A percentile compares a stretch with the other conserved stretches of the same genome.
Conservation (phyloP, 129 eudicot species). For the Helianthus tuberosus region DNA sequence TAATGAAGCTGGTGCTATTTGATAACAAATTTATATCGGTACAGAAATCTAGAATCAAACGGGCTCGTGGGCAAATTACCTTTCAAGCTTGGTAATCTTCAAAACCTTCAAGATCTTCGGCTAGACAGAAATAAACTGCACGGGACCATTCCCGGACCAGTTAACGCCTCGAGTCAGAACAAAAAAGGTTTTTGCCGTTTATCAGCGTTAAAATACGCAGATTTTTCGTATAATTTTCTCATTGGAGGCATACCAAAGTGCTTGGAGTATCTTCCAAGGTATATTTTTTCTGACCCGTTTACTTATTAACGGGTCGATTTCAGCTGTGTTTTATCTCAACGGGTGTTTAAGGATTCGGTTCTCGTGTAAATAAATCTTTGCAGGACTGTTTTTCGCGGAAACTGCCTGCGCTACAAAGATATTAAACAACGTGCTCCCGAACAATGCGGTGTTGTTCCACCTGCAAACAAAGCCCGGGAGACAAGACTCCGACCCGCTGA, state of each 20-base stretch:
- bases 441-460: conserved; percentile 64
- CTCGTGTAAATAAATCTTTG: conserved; percentile 17
- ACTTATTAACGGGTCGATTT: background rate
- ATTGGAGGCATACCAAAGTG: conserved; percentile 82
- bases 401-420: conserved; percentile 70
- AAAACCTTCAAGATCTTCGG: conserved; percentile 78
- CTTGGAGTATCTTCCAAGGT: conserved; percentile 81
- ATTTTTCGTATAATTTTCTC: conserved; percentile 77
- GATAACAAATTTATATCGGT: conserved; percentile 7
- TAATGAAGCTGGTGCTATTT: conserved; percentile 11
- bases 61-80: conserved; percentile 80
- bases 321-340: background rate
- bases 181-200: conserved; percentile 72
- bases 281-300: conserved; percentile 4
- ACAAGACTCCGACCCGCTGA: conserved; percentile 46
- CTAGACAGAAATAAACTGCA: conserved; percentile 78
- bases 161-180: conserved; percentile 38
- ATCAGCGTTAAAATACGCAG: conserved; percentile 64
- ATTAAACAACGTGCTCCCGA: conserved; percentile 63
- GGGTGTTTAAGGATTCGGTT: background rate
- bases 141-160: conserved; percentile 54
- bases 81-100: conserved; percentile 62
- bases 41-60: conserved; percentile 87
- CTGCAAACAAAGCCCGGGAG: conserved; percentile 38
- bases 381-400: conserved; percentile 85